These are phyloP conservation scores for Aspergillus jensenii DNA, from an alignment of 2,329 filamentous ascomycete genomes.

Conservation along the genomic window DNA sequence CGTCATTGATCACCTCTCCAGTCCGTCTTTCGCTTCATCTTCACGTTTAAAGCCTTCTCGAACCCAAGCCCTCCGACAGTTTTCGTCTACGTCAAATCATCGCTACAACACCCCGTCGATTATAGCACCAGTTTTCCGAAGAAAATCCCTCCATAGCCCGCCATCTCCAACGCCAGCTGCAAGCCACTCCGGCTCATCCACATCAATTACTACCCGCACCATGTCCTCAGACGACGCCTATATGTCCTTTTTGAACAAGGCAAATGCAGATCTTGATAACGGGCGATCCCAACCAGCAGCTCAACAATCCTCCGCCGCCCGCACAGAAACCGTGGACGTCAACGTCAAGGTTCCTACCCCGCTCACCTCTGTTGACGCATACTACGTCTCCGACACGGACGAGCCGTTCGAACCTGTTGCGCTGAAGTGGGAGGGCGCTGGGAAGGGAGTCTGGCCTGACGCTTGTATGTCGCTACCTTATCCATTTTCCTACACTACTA, in stretches of 20 bases:
- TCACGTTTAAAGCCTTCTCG: not conserved
- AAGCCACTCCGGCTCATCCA: not conserved
- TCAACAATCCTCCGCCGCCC: slow-evolving; percentile 24
- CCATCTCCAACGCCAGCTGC: not conserved
- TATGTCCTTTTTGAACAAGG: slow-evolving; percentile 80
- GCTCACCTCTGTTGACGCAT: slow-evolving; percentile 58
- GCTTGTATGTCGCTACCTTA: slow-evolving; percentile 25
- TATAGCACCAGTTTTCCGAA: not conserved
- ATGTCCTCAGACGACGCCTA: slow-evolving; percentile 75
- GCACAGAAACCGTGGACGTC: slow-evolving; percentile 42
- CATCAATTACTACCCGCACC: slow-evolving; percentile 14
- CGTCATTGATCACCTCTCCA: slow-evolving; percentile 23
- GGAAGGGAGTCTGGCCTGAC: slow-evolving; percentile 34
- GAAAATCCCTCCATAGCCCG: not conserved
- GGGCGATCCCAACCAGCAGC: slow-evolving; percentile 20
- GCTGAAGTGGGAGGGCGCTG: slow-evolving; percentile 54
- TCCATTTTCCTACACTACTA: not conserved
- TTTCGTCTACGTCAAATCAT: not conserved
- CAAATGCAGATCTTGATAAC: slow-evolving; percentile 65
- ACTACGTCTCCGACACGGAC: slow-evolving; percentile 80
- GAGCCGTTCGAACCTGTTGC: slow-evolving; percentile 80
- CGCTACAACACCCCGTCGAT: not conserved
- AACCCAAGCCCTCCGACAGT: not conserved
- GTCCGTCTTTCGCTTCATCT: slow-evolving; percentile 16
- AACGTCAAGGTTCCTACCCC: slow-evolving; percentile 60